phyloP scores from a whole-genome alignment of 2,329 filamentous ascomycete species.

The Cladosporium colombiae region DNA sequence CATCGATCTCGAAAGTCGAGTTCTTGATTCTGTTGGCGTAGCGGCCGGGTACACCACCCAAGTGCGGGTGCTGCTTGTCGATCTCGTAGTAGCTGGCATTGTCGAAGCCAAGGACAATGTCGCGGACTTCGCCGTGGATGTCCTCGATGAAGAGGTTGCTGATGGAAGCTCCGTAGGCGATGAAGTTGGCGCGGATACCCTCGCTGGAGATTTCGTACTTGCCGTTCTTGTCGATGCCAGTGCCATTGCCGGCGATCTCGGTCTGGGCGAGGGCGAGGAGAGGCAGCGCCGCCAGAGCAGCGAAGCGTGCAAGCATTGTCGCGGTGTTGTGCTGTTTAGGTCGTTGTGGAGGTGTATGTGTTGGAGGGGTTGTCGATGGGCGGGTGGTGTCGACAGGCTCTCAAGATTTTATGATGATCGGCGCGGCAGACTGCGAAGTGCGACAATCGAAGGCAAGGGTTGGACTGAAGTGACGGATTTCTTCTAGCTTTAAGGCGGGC shows the following conservation, averaged over 20 bases:
- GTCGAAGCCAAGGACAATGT: constrained; percentile 74
- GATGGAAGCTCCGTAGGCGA: constrained; percentile 73
- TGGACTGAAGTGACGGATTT: background rate
- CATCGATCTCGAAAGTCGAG: constrained; percentile 57
- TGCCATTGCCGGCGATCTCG: constrained; percentile 27
- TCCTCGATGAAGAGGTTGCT: constrained; percentile 71
- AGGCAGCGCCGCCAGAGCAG: constrained; percentile 26
- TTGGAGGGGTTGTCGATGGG: background rate
- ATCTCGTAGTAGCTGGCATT: constrained; percentile 70
- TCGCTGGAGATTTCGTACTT: constrained; percentile 73
- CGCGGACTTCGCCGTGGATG: constrained; percentile 66
- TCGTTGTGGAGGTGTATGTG: constrained; percentile 3
- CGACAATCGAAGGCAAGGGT: constrained; percentile 10
- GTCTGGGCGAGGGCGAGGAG: constrained; percentile 23
- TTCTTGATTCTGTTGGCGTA: constrained; percentile 84
- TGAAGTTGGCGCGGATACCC: constrained; percentile 68
- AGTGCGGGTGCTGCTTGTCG: constrained; percentile 68
- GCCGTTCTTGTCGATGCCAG: constrained; percentile 39
- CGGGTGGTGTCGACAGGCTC: background rate
- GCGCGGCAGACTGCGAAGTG: background rate
- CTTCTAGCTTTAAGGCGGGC: constrained; percentile 13
- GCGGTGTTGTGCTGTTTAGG: background rate
- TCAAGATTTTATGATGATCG: background rate
- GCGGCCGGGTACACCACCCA: constrained; percentile 69
- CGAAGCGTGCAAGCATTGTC: constrained; percentile 18